Evolutionary conservation across 2,329 filamentous ascomycete species (phyloP).

Genomic region (Triangularia verruculosa): DNA sequence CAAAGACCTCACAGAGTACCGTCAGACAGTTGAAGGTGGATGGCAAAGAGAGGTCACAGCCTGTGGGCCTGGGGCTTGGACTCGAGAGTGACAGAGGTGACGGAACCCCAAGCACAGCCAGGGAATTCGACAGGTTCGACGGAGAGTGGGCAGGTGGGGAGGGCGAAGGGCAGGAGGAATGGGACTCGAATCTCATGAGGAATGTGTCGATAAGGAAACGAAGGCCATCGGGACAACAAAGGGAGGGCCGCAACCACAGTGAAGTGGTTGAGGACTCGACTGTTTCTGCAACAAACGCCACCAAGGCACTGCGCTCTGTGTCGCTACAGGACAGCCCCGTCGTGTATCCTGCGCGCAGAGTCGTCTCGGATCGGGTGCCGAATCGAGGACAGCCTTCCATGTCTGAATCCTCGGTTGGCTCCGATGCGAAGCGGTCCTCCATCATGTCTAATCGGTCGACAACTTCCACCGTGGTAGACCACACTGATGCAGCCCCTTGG

Average conservation of each 20-base stretch:
- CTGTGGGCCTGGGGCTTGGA: conserved; percentile 41
- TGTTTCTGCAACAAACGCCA: conserved; percentile 50
- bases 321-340: conserved; percentile 44
- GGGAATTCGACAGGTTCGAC: conserved; percentile 55
- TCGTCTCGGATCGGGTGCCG: conserved; percentile 29
- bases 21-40: conserved; percentile 38
- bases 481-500: conserved; percentile 49
- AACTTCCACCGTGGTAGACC: conserved; percentile 56
- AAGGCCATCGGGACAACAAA: conserved; percentile 30
- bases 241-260: conserved; percentile 29
- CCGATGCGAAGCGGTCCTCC: conserved; percentile 50
- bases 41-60: conserved; percentile 25
- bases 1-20: conserved; percentile 44
- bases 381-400: conserved; percentile 32
- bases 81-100: conserved; percentile 41
- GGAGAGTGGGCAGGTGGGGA: conserved; percentile 50
- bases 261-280: conserved; percentile 48
- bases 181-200: conserved; percentile 52
- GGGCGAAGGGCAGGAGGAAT: conserved; percentile 51
- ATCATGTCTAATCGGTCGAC: conserved; percentile 54
- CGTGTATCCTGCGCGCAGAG: conserved; percentile 37
- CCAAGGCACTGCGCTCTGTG: conserved; percentile 47
- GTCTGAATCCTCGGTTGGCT: conserved; percentile 40
- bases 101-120: conserved; percentile 42
- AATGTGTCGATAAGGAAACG: conserved; percentile 53